Evolutionary conservation across 2,329 filamentous ascomycete species (phyloP).

Genomic region (Akanthomyces dipterigenus): DNA sequence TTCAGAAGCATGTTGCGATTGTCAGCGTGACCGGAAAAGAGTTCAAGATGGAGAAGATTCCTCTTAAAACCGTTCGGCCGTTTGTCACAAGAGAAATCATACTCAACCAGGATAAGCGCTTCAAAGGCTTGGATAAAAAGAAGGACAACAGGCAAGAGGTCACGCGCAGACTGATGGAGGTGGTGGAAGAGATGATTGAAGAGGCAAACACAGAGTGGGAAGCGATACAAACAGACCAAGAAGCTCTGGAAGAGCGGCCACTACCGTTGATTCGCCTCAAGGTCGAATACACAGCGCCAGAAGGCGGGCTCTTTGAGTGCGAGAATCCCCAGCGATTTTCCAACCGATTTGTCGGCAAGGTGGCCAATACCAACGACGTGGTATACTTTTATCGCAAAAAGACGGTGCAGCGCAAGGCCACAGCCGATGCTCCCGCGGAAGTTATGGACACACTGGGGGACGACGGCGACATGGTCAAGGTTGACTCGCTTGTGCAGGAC

Average conservation of each 20-base stretch:
- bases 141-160: slow-evolving; percentile 79
- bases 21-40: slow-evolving; percentile 76
- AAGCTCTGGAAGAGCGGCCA: slow-evolving; percentile 56
- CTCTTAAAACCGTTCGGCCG: slow-evolving; percentile 81
- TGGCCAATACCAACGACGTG: slow-evolving; percentile 91
- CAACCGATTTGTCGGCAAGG: slow-evolving; percentile 80
- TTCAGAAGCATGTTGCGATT: slow-evolving; percentile 84
- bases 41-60: slow-evolving; percentile 72
- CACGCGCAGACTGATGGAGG: slow-evolving; percentile 65
- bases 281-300: slow-evolving; percentile 81
- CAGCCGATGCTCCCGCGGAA: slow-evolving; percentile 52
- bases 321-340: slow-evolving; percentile 97
- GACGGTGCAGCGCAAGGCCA: slow-evolving; percentile 36
- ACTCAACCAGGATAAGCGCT: slow-evolving; percentile 66
- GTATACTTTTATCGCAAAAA: slow-evolving; percentile 92
- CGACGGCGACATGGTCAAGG: slow-evolving; percentile 64
- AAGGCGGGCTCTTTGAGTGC: slow-evolving; percentile 78
- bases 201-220: slow-evolving; percentile 78
- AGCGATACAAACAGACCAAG: slow-evolving; percentile 61
- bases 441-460: slow-evolving; percentile 48
- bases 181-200: slow-evolving; percentile 82
- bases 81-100: slow-evolving; percentile 83
- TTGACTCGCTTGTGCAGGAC: slow-evolving; percentile 82
- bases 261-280: slow-evolving; percentile 81
- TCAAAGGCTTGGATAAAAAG: slow-evolving; percentile 70